Base-by-base conservation (phyloP, 129 eudicot species). In the Flaveria linearis region DNA sequence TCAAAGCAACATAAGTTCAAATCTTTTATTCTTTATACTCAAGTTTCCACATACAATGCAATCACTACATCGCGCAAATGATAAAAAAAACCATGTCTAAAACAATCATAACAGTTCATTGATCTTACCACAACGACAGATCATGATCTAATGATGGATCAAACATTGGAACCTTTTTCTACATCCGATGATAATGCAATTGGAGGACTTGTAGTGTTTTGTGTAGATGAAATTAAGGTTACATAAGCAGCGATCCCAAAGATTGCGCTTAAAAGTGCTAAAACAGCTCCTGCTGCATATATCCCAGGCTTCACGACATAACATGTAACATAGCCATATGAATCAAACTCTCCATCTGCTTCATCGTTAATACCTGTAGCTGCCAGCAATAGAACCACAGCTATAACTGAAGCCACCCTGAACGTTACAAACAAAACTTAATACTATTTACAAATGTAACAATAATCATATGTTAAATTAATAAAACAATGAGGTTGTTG, bases 221-320 rank as follows among this genome's bases (percentile, higher is more conserved):
- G 55, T 66, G 66, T 56, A 3, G 75, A 17, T 46, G 76, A 45
- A 41, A 50, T 28, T 17, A 74, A 68, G 42, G 63, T 74, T 23
- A 80, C 25, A 74, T 67, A 80, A 74, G 71, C 79, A 17, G 46
- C 71, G 10, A 70, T 75, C 65, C 72, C 84, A 28, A 81, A 70
- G n/a, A 68, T 43, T 5, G 75, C 76, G 13, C 84, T 81, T 43
- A 76, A 71, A 68, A 81, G 76, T 52, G 84, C 80, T 42, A 81
- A 68, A n/a, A 74, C 15, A 46, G 80, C 84, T 20, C 84, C 84
- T 36, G 63, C 43, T 30, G 84, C 84, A 81, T 75, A 81, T 18
- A 74, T 70, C 36, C 84, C 84, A 14, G 84, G 76, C 68, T 57
- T 81, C 63, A 81, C 80, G 50, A 45, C 79, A 41, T 68, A 74